These are phyloP conservation scores for Cicer yamashitae DNA, from an alignment of 306 rosid genomes.

Conservation along the genomic window DNA sequence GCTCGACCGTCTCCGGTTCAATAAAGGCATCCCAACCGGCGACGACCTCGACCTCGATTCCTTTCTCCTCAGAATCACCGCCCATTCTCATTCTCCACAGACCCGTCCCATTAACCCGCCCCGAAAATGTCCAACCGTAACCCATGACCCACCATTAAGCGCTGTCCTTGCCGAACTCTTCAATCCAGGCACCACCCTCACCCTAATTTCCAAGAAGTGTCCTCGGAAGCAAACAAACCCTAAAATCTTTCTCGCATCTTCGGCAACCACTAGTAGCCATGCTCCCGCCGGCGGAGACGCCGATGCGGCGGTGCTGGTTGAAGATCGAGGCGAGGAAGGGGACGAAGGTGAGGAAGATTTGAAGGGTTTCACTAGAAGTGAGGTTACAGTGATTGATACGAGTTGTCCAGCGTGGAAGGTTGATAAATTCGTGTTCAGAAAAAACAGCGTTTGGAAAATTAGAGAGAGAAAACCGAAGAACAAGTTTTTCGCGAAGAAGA, in stretches of 20 bases:
- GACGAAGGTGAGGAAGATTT: slow-evolving; percentile 58
- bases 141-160: slow-evolving; percentile 47
- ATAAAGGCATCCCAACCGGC: slow-evolving; percentile 73
- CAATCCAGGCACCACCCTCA: slow-evolving; percentile 54
- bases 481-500: slow-evolving; percentile 63
- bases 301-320: slow-evolving; percentile 25
- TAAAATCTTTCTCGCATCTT: slow-evolving; percentile 56
- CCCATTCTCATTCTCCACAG: slow-evolving; percentile 47
- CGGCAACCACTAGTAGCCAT: slow-evolving; percentile 26
- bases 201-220: slow-evolving; percentile 55
- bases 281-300: slow-evolving; percentile 21
- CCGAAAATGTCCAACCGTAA: slow-evolving; percentile 27
- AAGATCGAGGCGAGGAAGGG: slow-evolving; percentile 32
- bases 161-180: slow-evolving; percentile 75
- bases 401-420: slow-evolving; percentile 76
- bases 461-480: slow-evolving; percentile 73
- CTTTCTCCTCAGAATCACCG: slow-evolving; percentile 54
- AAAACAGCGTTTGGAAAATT: slow-evolving; percentile 77
- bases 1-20: slow-evolving; percentile 94
- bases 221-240: slow-evolving; percentile 85
- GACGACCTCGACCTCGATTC: slow-evolving; percentile 68
- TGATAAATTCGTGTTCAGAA: slow-evolving; percentile 79
- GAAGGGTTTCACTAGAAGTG: slow-evolving; percentile 80
- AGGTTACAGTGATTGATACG: slow-evolving; percentile 91
- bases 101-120: slow-evolving; percentile 28